Evolutionary conservation across 2,329 filamentous ascomycete genomes (phyloP).

Genomic region (Diaporthe capsici): DNA sequence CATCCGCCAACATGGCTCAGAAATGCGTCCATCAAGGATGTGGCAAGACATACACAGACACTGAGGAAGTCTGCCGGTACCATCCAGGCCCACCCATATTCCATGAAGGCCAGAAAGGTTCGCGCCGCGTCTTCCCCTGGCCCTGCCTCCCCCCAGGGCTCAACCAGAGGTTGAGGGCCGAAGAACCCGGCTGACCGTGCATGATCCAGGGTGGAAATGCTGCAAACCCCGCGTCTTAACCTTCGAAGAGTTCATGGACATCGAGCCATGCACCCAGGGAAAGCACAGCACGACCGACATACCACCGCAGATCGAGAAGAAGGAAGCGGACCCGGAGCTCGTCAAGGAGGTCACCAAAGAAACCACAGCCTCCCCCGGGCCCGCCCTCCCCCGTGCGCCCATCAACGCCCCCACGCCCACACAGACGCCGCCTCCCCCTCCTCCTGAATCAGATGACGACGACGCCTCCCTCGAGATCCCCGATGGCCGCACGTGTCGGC

Average conservation of each 20-base stretch:
- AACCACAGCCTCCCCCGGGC: constrained; percentile 50
- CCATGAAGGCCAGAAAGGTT: constrained; percentile 97
- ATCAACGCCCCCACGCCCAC: constrained; percentile 59
- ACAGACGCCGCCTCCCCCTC: constrained; percentile 63
- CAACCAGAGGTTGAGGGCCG: constrained; percentile 4
- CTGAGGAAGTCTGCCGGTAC: constrained; percentile 88
- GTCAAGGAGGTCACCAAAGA: constrained; percentile 67
- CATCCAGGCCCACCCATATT: constrained; percentile 95
- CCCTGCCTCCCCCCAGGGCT: constrained; percentile 36
- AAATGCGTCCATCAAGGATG: constrained; percentile 99
- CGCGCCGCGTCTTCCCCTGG: constrained; percentile 40
- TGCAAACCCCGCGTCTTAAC: constrained; percentile 97
- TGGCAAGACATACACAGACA: constrained; percentile 87
- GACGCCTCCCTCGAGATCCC: constrained; percentile 82
- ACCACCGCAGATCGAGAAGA: constrained; percentile 74
- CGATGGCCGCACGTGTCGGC: constrained; percentile 81
- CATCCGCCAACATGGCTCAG: constrained; percentile 68
- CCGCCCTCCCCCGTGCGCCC: constrained; percentile 53
- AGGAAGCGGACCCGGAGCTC: constrained; percentile 59
- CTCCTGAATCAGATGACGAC: constrained; percentile 88
- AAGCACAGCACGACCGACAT: constrained; percentile 90
- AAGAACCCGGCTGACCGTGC: constrained; percentile 38
- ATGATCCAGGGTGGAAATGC: constrained; percentile 89
- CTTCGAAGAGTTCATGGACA: constrained; percentile 97
- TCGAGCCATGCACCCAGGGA: constrained; percentile 92